Evolutionary conservation across 1,284 basidiomycete species (phyloP), one percentile per base, ranked within the genome.

Genomic region (Microbotryum lychnidis-dioicae): DNA sequence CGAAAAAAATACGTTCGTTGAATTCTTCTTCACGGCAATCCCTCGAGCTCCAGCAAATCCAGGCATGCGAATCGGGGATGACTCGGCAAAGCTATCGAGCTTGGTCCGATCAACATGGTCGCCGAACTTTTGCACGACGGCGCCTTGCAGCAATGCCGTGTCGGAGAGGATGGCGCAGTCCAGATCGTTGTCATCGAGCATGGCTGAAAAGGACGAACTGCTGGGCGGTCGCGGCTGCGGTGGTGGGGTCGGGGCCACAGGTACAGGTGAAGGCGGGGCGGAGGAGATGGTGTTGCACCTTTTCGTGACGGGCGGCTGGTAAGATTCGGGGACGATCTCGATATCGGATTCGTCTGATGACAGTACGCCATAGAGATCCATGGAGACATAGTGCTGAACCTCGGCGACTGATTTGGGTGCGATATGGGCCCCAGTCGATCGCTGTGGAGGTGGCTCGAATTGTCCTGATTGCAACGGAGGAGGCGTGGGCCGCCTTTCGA

Each of bases 121-220:
- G 46, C 33, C 46, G 23, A 51, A 57, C 49, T 53, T 57, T 52
- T 18, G 44, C 16, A 67, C 53, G 20, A 57, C 45, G 2, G 66
- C 66, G 5, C 63, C 66, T 10, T 45, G 31, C 2, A 67, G 50
- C 1, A 67, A 44, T 14, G 62, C 58, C 50, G 59, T 65, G 44
- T 67, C 66, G 21, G 56, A 58, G 6, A 64, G 20, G 58, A 51
- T 16, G 27, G 12, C 21, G 48, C 21, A 23, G 48, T 21, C 48
- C 44, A 67, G 33, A 37, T 56, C 60, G n/a, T 45, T 23, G 47
- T 54, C 64, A 21, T 51, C 57, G 33, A 46, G 47, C 47, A 60
- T 20, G 37, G 29, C 59, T 62, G n/a, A 57, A 46, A 23, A 46
- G 16, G 44, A 37, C n/a, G 46, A 29, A 25, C 31, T 23, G 8